Conservation (phyloP, 768 basidiomycete genomes). For the Auricularia sp. region DNA sequence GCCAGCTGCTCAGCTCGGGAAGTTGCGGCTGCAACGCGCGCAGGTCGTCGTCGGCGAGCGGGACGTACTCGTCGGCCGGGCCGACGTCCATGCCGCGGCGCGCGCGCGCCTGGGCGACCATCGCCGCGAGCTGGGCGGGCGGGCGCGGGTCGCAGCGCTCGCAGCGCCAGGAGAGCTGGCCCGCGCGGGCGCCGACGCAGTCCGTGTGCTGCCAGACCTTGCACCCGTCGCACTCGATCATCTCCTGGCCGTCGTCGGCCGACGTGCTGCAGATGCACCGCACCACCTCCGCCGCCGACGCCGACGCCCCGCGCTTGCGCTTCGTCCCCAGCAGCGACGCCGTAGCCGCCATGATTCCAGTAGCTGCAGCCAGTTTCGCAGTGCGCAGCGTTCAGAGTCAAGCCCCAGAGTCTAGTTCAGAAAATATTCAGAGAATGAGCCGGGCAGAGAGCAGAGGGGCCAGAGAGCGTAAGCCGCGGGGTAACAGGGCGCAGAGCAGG, state of each 20-base stretch:
- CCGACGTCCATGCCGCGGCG: neutral
- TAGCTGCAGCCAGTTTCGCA: too few relatives aligned
- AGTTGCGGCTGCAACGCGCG: neutral
- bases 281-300: neutral
- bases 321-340: neutral
- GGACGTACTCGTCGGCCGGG: neutral
- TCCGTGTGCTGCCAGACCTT: conserved; percentile 1
- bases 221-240: conserved; percentile 1
- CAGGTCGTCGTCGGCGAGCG: neutral
- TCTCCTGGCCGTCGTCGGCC: neutral
- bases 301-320: neutral
- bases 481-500: too few relatives aligned
- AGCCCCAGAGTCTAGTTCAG: too few relatives aligned
- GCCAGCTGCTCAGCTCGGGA: neutral
- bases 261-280: conserved; percentile 1
- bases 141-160: neutral
- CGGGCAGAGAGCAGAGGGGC: too few relatives aligned
- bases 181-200: neutral
- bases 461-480: too few relatives aligned
- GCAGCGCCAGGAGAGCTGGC: neutral
- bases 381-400: too few relatives aligned
- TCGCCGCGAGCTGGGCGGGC: neutral
- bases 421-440: too few relatives aligned
- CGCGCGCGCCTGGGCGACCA: neutral
- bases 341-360: too few relatives aligned